Evolutionary conservation across 2,329 filamentous ascomycete species (phyloP), one percentile per base, ranked within the genome.

Genomic region (Trichoderma sp.): DNA sequence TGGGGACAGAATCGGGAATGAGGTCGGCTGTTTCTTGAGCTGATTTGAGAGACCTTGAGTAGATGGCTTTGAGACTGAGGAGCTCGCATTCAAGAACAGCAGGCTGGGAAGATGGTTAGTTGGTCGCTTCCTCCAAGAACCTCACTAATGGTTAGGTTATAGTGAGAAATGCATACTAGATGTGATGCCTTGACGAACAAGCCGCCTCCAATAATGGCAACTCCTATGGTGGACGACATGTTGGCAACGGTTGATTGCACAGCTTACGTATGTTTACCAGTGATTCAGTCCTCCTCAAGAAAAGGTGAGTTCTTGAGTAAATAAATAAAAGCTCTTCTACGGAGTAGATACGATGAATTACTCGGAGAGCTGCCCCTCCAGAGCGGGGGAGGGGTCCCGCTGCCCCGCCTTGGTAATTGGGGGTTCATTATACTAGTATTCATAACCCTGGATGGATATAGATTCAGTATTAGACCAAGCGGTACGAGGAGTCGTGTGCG

Each of bases 171-270:
- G 37, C 37, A 17, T 54, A 86, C 84, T 70, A 89, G 79, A 72
- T 89, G 87, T 70, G 87, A 79, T 74, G 85, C 83, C 72, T 83
- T 84, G 71, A 84, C 85, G 72, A 89, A 89, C 72, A 90, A 86
- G 73, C 87, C 88, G 70, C 85, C 84, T 42, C 88, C 88, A 64
- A 90, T 83, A 67, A 90, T 82, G 53, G 88, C 88, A 50, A 90
- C 80, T 68, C 85, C 84, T 63, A 81, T 75, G 13, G 80, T 75
- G 50, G 76, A 27, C 39, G 19, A 27, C 56, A 66, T 66, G 42
- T 19, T 53, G 59, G 22, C 32, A 8, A n/a, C n/a, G n/a, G 15
- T 39, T 19, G 10, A 4, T 13, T n/a, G 6, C 1, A 27, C 4
- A 9, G 10, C 32, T 29, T 57, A 7, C 2, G 2, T 29, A 19